phyloP scores from a whole-genome alignment of 2,329 filamentous ascomycete species.

The Neopestalotiopsis sp. region DNA sequence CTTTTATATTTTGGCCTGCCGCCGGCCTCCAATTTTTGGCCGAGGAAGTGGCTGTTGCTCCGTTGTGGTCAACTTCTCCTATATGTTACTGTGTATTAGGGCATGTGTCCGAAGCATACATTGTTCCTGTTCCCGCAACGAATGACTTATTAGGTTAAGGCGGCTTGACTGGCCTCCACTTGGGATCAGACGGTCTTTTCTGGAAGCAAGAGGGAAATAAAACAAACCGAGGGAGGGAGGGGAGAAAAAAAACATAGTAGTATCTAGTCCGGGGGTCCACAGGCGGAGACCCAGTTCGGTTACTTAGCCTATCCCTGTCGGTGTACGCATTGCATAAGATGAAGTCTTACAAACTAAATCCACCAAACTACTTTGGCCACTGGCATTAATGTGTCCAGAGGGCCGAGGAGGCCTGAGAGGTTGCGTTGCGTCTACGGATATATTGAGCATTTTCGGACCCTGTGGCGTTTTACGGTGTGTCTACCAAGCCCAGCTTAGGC shows the following conservation, averaged over 20 bases:
- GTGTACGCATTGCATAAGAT: not conserved
- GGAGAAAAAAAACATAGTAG: not conserved
- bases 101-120: not conserved
- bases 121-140: not conserved
- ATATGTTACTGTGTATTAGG: not conserved
- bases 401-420: no score
- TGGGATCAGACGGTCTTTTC: not conserved
- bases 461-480: slow-evolving; percentile 2
- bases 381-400: not conserved
- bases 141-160: not conserved
- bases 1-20: no score
- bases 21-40: no score
- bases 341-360: not conserved
- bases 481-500: not conserved
- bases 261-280: not conserved
- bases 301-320: not conserved
- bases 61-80: not conserved
- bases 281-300: not conserved
- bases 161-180: not conserved
- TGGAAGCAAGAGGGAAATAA: not conserved
- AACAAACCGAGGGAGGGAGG: not conserved
- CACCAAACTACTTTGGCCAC: not conserved
- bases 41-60: no score
- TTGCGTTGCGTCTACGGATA: no score
- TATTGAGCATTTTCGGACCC: not conserved